Evolutionary conservation across 768 basidiomycete genomes (phyloP), one percentile per base, ranked within the genome.

Genomic region (Lyophyllum semitale): DNA sequence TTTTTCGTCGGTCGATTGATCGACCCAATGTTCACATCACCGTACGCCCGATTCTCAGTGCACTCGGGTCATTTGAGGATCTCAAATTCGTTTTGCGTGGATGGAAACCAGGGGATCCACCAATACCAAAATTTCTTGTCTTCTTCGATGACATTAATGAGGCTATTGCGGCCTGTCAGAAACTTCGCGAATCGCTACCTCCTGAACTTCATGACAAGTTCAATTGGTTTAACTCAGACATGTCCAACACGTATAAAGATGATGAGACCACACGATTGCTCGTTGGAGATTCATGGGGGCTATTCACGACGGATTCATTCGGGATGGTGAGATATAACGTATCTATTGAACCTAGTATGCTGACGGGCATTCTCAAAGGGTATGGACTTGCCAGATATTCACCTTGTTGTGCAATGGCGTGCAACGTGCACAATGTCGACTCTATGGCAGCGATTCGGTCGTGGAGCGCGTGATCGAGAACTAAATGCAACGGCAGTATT

Each of bases 301-400:
- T 62, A 26, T 54, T 37, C 33, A 48, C 55, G 8, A 62, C 59
- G 4, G 48, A 62, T 30, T 55, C 59, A 1, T 59, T 58, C 45
- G 61, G 61, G 6, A 59, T 61, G 54, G 60, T 61, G n/a, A n/a
- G 57, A 48, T 23, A n/a, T 49, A 4, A 2, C 37, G 6, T 27
- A n/a, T 38, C 7, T 49, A n/a, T n/a, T 47, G 8, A 7, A 2
- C 12, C 18, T n/a, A n/a, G 30, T 18, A 49, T 49, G 20, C 13
- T 35, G 48, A 38, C 13, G 22, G 8, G 17, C 8, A 12, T 2
- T 23, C 2, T 20, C n/a, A 40, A 2, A 50, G 20, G 32, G 43
- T 30, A 44, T 53, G 23, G 42, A 53, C n/a, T 20, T 53, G 35
- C 51, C 51, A 8, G 32, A 53, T 53, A 30, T 53, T 12, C 20